Base-by-base conservation (phyloP, 768 basidiomycete genomes). In the Chalciporus pseudorubinellus region DNA sequence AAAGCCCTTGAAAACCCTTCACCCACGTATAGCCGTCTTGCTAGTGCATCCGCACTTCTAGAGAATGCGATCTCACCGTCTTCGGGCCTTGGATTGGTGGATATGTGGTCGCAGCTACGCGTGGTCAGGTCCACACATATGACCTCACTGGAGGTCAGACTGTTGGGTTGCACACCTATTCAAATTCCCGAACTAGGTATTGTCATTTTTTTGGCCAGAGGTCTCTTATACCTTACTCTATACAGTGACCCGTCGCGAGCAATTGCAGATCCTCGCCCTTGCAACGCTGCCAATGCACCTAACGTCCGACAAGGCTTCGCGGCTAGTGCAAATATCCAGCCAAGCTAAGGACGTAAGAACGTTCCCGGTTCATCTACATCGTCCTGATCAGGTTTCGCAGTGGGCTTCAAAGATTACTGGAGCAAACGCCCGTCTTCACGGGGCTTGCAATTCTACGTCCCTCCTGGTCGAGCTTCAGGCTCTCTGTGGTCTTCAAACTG, bases 1-100 rank as follows among this genome's bases (percentile, higher is more conserved):
- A 71, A 77, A 28, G 61, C 70, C 3, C 62, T 85, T 3, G 56
- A 70, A 13, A 55, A 61, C 13, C 64, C 71, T 33, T 65, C 77
- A 4, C 46, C 67, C 3, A 39, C 51, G 4, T 77, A 81, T 44
- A 38, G 49, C 1, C 46, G 59, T 21, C 60, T 83, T 26, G 59
- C 58, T 9, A 44, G 47, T n/a, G 58, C 66, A 22, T 71, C 72
- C 6, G 50, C 69, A 28, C 59, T 61, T 6, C 70, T 95, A 3
- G 71, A 76, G 33, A 67, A 74, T 5, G 61, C 72, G 3, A 73
- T 88, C 14, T 79, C 79, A 3, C 76, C 84, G 14, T 81, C 82
- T 7, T 78, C 81, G n/a, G 94, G 95, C 4, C 73, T 82, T 21
- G 88, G 86, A 20, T 71, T 94, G 64, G 70, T 78, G 18, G 75